A percentile compares a stretch with the other conserved stretches of the same genome.
phyloP scores from a whole-genome alignment of 176 grass and related monocot species.

The Carex parvula region DNA sequence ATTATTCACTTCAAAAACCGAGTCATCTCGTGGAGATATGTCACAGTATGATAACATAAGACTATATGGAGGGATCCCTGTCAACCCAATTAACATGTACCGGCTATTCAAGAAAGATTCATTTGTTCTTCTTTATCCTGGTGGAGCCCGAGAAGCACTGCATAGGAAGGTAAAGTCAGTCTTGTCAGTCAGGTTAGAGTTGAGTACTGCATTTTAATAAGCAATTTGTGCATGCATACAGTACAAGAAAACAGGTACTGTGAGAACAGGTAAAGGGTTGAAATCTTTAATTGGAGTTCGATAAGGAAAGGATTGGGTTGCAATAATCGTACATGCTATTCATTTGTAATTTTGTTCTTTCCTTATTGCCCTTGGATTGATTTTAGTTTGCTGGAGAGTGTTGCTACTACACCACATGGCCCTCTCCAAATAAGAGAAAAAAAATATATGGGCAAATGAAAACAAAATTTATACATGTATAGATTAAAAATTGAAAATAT shows the following conservation, averaged over 20 bases:
- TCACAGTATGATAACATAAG: conserved; percentile 36
- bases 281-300: too few species aligned
- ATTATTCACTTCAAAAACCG: conserved; percentile 41
- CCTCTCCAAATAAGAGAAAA: neutral
- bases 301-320: too few species aligned
- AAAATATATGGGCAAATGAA: neutral
- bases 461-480: neutral
- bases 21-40: conserved; percentile 49
- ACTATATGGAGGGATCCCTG: conserved; percentile 55
- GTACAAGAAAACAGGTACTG: too few species aligned
- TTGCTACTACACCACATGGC: neutral
- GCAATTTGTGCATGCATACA: neutral
- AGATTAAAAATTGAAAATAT: neutral
- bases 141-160: conserved; percentile 74
- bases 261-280: too few species aligned
- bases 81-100: conserved; percentile 77
- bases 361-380: too few species aligned
- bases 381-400: too few species aligned
- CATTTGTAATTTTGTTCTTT: too few species aligned
- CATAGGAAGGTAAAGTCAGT: conserved; percentile 56
- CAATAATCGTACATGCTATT: too few species aligned
- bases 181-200: neutral
- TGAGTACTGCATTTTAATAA: neutral
- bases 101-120: conserved; percentile 50
- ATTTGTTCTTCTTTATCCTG: conserved; percentile 81